Evolutionary conservation across 805 yeast genomes (phyloP).

Genomic region (Millerozyma acaciae): DNA sequence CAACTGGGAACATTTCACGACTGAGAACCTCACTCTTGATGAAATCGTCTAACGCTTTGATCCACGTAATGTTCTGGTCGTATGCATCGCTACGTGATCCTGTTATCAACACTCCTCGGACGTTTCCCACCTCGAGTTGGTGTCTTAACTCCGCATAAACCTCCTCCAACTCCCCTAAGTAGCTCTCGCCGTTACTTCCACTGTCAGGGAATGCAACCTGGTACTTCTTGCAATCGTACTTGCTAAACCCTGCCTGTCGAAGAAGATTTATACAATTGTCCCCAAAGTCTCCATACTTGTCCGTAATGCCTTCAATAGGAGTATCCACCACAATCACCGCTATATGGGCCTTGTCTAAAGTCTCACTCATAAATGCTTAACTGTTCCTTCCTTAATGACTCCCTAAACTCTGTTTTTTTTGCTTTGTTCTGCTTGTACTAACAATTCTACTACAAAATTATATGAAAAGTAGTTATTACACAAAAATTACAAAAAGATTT

Average conservation of each 20-base stretch:
- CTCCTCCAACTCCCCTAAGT: constrained; percentile 11
- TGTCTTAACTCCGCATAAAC: constrained; percentile 16
- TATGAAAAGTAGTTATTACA: too few relatives aligned
- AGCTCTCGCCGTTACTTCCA: constrained; percentile 11
- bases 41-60: constrained; percentile 35
- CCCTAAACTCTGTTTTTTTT: too few relatives aligned
- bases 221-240: constrained; percentile 28
- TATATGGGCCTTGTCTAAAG: constrained; percentile 18
- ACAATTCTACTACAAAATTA: too few relatives aligned
- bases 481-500: too few relatives aligned
- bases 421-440: too few relatives aligned
- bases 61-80: constrained; percentile 38
- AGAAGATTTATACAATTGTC: constrained; percentile 40
- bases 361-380: not conserved
- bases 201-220: constrained; percentile 24
- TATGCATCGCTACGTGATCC: constrained; percentile 52
- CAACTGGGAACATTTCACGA: constrained; percentile 34
- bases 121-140: constrained; percentile 20
- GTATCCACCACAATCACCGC: constrained; percentile 41
- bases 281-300: constrained; percentile 50
- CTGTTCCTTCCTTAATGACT: not conserved
- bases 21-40: constrained; percentile 15
- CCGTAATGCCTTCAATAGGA: constrained; percentile 25
- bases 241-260: constrained; percentile 7
- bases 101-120: constrained; percentile 46